phyloP scores from a whole-genome alignment of 306 rosid species.

The Cucurbita moschata region DNA sequence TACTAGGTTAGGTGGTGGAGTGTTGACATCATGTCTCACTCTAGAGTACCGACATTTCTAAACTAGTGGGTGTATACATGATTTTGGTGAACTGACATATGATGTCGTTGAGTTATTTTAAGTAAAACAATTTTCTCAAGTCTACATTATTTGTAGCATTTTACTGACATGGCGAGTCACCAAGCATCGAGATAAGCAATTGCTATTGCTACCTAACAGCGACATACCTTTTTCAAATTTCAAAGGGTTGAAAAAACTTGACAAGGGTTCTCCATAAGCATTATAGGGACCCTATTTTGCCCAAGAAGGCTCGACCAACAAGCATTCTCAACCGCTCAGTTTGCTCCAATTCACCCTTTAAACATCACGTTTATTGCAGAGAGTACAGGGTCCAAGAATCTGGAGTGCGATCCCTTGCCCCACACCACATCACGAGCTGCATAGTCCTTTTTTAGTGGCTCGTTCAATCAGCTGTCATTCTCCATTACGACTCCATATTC shows the following conservation, averaged over 20 bases:
- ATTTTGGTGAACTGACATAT: no score
- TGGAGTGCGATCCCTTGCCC: not conserved
- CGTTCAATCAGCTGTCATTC: not conserved
- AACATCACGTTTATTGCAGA: not conserved
- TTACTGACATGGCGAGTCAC: not conserved
- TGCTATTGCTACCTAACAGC: not conserved
- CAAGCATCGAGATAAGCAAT: not conserved
- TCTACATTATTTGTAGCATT: not conserved
- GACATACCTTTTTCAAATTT: not conserved
- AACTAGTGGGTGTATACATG: no score
- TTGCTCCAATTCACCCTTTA: not conserved
- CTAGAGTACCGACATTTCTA: no score
- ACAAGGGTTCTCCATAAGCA: not conserved
- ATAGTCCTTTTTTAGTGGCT: constrained; percentile 1
- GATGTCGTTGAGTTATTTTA: no score
- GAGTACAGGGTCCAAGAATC: not conserved
- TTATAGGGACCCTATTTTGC: not conserved
- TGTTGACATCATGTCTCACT: no score
- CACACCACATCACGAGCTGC: constrained; percentile 6
- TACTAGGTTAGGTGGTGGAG: no score
- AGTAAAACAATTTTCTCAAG: no score
- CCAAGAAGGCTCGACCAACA: not conserved
- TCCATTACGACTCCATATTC: not conserved
- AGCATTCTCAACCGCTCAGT: not conserved
- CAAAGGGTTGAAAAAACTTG: not conserved